phyloP scores from a whole-genome alignment of 257 asterid genomes.

The Solanum chiquidenum region DNA sequence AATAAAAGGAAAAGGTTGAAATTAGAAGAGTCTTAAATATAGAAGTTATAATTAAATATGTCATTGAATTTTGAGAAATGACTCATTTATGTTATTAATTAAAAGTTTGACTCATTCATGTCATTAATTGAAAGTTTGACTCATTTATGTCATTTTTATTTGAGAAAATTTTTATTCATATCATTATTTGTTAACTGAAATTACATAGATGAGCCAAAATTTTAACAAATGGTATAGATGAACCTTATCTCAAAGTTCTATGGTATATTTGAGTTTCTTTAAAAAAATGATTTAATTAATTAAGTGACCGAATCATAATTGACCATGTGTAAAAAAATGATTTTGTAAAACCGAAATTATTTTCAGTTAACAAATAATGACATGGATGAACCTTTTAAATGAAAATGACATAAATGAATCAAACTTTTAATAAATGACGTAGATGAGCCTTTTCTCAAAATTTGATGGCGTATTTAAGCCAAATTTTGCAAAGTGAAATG shows the following conservation, averaged over 20 bases:
- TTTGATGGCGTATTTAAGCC: not conserved
- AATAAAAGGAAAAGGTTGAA: not conserved
- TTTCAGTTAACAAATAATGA: not conserved
- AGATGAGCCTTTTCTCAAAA: not conserved
- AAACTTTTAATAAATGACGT: too few relatives aligned
- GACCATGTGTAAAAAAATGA: not conserved
- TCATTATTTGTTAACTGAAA: not conserved
- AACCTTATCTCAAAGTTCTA: not conserved
- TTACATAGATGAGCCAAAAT: not conserved
- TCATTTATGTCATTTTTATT: too few relatives aligned
- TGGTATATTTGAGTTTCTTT: not conserved
- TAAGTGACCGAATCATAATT: not conserved
- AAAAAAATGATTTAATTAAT: too few relatives aligned
- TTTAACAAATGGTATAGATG: too few relatives aligned
- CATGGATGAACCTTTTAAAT: not conserved
- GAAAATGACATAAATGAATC: too few relatives aligned
- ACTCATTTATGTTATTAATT: too few relatives aligned
- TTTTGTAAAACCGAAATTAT: not conserved
- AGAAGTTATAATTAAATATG: too few relatives aligned
- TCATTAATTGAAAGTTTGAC: too few relatives aligned
- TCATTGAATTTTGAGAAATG: too few relatives aligned
- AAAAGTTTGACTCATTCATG: not conserved
- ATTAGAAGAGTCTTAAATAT: not conserved
- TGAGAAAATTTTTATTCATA: too few relatives aligned
- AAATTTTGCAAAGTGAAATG: not conserved